Conservation (phyloP, 257 asterid species). For the Ligustrum vulgare region DNA sequence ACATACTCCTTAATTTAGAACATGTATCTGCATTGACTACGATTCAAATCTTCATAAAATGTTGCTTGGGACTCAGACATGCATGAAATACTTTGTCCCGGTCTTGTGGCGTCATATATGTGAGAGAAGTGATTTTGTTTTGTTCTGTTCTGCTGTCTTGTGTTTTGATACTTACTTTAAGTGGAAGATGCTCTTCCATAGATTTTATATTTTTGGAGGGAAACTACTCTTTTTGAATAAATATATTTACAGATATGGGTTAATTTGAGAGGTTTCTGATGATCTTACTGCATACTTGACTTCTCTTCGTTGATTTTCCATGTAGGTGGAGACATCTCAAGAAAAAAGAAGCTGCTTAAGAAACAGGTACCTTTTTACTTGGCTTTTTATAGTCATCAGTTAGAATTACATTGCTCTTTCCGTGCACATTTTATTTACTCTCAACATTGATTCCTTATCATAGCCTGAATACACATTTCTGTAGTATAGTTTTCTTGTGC, state of each 20-base stretch:
- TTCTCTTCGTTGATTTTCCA: background rate
- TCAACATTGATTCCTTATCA: background rate
- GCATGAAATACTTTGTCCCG: constrained; percentile 7
- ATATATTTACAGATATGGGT: too few species aligned
- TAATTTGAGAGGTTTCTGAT: too few species aligned
- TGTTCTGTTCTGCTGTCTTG: background rate
- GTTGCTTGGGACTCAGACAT: background rate
- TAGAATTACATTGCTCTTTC: constrained; percentile 6
- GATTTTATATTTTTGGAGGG: background rate
- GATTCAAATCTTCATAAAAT: background rate
- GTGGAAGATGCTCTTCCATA: background rate
- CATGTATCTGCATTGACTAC: background rate
- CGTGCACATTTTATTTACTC: background rate
- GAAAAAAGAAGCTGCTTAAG: constrained; percentile 90
- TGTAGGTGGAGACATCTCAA: constrained; percentile 91
- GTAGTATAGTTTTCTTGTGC: background rate
- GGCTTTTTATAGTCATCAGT: background rate
- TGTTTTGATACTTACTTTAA: background rate
- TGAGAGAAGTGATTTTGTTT: background rate
- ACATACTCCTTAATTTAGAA: constrained; percentile 9
- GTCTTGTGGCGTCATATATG: background rate
- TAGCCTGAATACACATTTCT: background rate
- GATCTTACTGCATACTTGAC: too few species aligned
- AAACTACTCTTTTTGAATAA: too few species aligned
- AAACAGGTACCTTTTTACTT: constrained; percentile 68